phyloP scores from a whole-genome alignment of 768 basidiomycete species.

The Daedaleopsis sinensis region DNA sequence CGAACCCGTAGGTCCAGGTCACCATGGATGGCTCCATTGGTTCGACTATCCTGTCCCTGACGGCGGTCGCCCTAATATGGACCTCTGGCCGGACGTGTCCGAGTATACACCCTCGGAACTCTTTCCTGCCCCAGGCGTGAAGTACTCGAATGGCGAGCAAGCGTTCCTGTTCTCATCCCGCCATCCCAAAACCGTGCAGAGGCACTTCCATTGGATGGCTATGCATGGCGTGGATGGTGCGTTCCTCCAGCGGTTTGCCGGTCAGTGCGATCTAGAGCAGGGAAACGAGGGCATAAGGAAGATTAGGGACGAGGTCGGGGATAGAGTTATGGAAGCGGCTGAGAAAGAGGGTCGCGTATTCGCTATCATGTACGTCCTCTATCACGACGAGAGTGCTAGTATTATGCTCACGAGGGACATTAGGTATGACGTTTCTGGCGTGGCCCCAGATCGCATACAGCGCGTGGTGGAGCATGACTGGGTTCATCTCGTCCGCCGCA shows the following conservation, averaged over 20 bases:
- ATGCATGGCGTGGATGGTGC: slow-evolving; percentile 78
- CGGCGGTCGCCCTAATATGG: slow-evolving; percentile 73
- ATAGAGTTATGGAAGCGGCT: slow-evolving; percentile 73
- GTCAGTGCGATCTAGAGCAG: slow-evolving; percentile 61
- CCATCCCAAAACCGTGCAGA: slow-evolving; percentile 70
- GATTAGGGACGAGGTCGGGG: slow-evolving; percentile 74
- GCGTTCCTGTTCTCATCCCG: slow-evolving; percentile 79
- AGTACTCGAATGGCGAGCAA: slow-evolving; percentile 55
- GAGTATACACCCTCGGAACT: slow-evolving; percentile 72
- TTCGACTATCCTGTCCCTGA: slow-evolving; percentile 66
- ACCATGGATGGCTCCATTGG: slow-evolving; percentile 91
- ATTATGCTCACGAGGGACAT: neutral
- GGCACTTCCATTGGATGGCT: slow-evolving; percentile 87
- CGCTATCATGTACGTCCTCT: slow-evolving; percentile 71
- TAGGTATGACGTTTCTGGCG: slow-evolving; percentile 85
- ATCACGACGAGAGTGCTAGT: neutral
- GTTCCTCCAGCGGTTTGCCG: slow-evolving; percentile 78
- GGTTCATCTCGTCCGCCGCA: slow-evolving; percentile 65
- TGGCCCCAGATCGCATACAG: slow-evolving; percentile 71
- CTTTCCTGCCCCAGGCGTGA: slow-evolving; percentile 68
- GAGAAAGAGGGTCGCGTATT: slow-evolving; percentile 82
- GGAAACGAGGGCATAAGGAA: slow-evolving; percentile 58
- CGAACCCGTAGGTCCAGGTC: slow-evolving; percentile 57
- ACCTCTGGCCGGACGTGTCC: slow-evolving; percentile 81
- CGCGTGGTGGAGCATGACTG: slow-evolving; percentile 72